Evolutionary conservation across 257 asterid species (phyloP), one percentile per base, ranked within the genome.

Genomic region (Nicotiana obtusifolia): DNA sequence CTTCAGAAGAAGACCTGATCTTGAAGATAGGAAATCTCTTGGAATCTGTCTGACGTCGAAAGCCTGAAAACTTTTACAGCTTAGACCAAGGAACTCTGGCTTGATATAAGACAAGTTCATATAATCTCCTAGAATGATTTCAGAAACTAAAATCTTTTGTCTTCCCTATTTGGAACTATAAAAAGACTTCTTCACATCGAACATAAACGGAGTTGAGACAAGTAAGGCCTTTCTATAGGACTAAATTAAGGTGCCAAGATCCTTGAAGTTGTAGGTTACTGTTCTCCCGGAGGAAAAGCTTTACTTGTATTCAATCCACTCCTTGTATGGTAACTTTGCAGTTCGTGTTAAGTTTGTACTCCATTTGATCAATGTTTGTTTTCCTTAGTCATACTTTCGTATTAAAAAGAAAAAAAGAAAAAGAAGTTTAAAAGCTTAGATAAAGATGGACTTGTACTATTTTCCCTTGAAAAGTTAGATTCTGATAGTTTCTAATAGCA

Each of bases 1-100:
- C 79, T 6, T 30, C 33, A 15, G 2, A 24, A 56, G 79, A 75
- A 49, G 62, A 24, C 79, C 41, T 75, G 62, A 75, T 75, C 61
- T 75, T 49, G 79, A 75, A 75, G 62, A 49, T 24, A 15, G 79
- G 79, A 49, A 10, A 24, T 75, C 79, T 75, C 79, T 75, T 75
- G 62, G 79, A 75, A 75, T n/a, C 62, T 49, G 49, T 0, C 26
- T 35, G 30, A 49, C 0, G 62, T 24, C 17, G 62, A 49, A 49
- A 49, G 41, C 79, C 62, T 75, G 79, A 47, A 71, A 75, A 49
- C 0, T 0, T 47, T 24, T 7, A 26, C 79, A 75, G 24, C 24
- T 75, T 75, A 75, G 44, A 49, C 5, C 5, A 47, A 24, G 13
- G 41, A 75, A 75, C 44, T 49, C 62, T 49, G 24, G 2, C 24